These are phyloP conservation scores for Pezicula carpinea DNA, from an alignment of 2,329 filamentous ascomycete genomes.

Conservation along the genomic window DNA sequence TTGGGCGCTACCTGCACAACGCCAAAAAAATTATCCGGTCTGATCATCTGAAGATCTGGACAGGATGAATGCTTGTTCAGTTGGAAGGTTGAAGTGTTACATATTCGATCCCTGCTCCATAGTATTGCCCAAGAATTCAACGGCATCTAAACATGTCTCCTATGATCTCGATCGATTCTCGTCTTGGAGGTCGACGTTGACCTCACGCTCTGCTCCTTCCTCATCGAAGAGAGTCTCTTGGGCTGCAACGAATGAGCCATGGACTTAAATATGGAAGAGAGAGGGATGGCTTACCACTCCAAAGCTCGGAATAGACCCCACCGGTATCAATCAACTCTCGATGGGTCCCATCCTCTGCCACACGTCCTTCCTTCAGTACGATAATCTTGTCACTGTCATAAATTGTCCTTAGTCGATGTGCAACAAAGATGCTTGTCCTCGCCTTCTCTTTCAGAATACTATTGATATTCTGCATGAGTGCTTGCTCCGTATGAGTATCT, in stretches of 20 bases:
- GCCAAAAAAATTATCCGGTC: no score
- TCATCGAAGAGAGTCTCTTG: slow-evolving; percentile 57
- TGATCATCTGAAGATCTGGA: no score
- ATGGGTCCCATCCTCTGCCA: slow-evolving; percentile 89
- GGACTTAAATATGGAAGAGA: slow-evolving; percentile 1
- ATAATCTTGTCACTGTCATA: slow-evolving; percentile 92
- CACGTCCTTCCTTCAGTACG: slow-evolving; percentile 75
- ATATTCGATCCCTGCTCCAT: neutral
- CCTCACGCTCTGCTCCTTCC: slow-evolving; percentile 38
- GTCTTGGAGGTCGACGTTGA: slow-evolving; percentile 14
- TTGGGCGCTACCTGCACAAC: no score
- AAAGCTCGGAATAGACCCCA: slow-evolving; percentile 83
- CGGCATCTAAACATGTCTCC: neutral
- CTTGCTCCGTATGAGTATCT: slow-evolving; percentile 90
- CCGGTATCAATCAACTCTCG: slow-evolving; percentile 72
- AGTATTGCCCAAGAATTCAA: neutral
- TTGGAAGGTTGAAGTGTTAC: neutral
- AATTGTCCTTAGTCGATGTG: slow-evolving; percentile 87
- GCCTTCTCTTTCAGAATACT: slow-evolving; percentile 83
- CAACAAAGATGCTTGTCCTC: slow-evolving; percentile 90
- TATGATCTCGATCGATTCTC: slow-evolving; percentile 8
- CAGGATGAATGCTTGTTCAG: no score
- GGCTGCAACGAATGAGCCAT: slow-evolving; percentile 34
- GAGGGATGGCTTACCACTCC: slow-evolving; percentile 64
- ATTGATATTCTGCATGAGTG: slow-evolving; percentile 87